Evolutionary conservation across 768 basidiomycete species (phyloP), one percentile per base, ranked within the genome.

Genomic region (Suillus decipiens): DNA sequence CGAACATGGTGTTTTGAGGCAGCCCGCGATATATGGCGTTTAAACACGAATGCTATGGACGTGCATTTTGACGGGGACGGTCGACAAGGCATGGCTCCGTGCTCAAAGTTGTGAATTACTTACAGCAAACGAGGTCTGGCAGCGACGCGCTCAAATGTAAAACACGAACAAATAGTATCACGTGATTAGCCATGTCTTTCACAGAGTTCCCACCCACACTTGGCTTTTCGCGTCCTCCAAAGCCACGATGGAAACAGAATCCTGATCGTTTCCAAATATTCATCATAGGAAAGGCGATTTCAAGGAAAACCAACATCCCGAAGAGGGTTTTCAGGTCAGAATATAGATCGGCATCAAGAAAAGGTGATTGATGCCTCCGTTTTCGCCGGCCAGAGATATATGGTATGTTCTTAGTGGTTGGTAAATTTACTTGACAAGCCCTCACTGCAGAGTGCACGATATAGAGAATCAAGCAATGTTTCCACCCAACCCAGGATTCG

Each of bases 1-100:
- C 78, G 82, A 47, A 61, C 61, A 58, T 76, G 68, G 57, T 67
- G 64, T 19, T 66, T 60, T 5, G 69, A 66, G 57, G 48, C 3
- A 19, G 56, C 56, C 1, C 14, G 24, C 6, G 56, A 57, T 57
- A 28, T 57, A 39, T 41, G 17, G 17, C 56, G 56, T 57, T 41
- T 57, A 24, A 41, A 6, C 14, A 31, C 33, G 11, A 53, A 53
- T n/a, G 31, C 28, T 5, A 28, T 28, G 37, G 24, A 19, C 17
- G 39, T 28, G 17, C 56, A 41, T 41, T 31, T 57, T 17, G 56
- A 41, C 17, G 24, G 11, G 24, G 56, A n/a, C 39, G 39, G 39
- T 28, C 39, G 36, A 37, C 55, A 41, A 28, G 28, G 39, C 56
- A 57, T 57, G 9, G 17, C 37, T 24, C 37, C 11, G 11, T 11